Evolutionary conservation across 179 eudicot species (phyloP).

Genomic region (Spinacia oleracea): DNA sequence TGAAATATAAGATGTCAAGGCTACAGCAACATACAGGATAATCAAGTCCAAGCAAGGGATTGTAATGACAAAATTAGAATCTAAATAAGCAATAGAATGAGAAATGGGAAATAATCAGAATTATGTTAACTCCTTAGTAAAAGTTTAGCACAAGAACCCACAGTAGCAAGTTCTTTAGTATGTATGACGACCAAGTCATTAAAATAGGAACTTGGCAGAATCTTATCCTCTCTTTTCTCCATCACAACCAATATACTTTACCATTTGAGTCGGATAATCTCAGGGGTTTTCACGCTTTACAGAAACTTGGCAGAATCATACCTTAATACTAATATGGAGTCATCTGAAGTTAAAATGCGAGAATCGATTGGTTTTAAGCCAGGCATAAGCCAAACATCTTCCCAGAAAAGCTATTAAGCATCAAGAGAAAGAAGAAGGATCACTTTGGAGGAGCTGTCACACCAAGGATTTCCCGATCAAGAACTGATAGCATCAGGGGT

Average conservation of each 20-base stretch:
- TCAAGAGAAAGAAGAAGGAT: neutral
- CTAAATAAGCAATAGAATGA: neutral
- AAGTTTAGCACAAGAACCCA: neutral
- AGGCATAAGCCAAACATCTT: neutral
- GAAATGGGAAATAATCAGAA: neutral
- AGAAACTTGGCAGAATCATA: neutral
- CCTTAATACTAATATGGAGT: neutral
- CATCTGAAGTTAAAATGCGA: neutral
- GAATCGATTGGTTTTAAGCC: neutral
- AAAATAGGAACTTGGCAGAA: neutral
- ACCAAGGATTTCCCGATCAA: neutral
- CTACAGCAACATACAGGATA: neutral
- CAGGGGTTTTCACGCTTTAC: neutral
- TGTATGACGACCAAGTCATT: neutral
- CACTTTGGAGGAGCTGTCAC: no score
- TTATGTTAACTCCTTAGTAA: neutral
- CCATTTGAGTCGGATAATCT: neutral
- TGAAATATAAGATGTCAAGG: conserved; percentile 8
- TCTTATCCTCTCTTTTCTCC: neutral
- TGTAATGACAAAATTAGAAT: neutral
- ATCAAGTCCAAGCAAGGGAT: neutral
- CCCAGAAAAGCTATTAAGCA: neutral
- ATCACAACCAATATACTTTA: neutral
- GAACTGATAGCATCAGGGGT: neutral
- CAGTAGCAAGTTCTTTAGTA: neutral